These are phyloP conservation scores for Deakozyma indianensis DNA, from an alignment of 805 yeast species.

Conservation along the genomic window DNA sequence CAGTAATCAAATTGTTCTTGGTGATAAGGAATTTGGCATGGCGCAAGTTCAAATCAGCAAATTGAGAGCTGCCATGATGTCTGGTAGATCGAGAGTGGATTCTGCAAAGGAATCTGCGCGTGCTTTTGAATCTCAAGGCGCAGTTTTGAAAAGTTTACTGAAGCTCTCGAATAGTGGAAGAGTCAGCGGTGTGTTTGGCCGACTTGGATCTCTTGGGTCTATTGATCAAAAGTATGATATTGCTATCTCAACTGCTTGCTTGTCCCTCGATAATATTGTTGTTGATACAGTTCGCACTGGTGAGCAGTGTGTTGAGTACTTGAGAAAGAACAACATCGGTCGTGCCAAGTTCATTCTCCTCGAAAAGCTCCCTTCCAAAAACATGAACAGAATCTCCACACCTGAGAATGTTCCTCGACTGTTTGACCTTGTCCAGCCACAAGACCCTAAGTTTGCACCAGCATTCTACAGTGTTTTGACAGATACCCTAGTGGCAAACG, in stretches of 20 bases:
- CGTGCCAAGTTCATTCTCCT: constrained; percentile 78
- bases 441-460: constrained; percentile 54
- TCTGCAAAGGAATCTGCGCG: constrained; percentile 52
- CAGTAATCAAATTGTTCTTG: constrained; percentile 39
- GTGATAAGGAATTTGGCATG: constrained; percentile 38
- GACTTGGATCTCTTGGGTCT: constrained; percentile 84
- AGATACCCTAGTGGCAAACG: constrained; percentile 76
- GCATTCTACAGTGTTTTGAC: constrained; percentile 81
- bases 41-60: constrained; percentile 37
- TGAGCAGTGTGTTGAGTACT: constrained; percentile 63
- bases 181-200: constrained; percentile 72
- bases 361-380: constrained; percentile 53
- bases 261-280: constrained; percentile 81
- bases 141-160: constrained; percentile 54
- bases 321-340: constrained; percentile 73
- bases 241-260: constrained; percentile 91
- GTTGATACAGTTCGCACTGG: constrained; percentile 69
- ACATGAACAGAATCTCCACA: constrained; percentile 42
- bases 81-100: constrained; percentile 44
- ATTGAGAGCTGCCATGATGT: constrained; percentile 38
- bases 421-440: constrained; percentile 66
- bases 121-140: constrained; percentile 50
- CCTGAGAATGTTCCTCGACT: constrained; percentile 70
- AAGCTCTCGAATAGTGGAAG: constrained; percentile 69
- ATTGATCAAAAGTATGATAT: constrained; percentile 82